A percentile compares a stretch with the other conserved stretches of the same genome.
Evolutionary conservation across 495 filamentous ascomycete genomes (phyloP).

Genomic region (Parathielavia hyrcaniae): DNA sequence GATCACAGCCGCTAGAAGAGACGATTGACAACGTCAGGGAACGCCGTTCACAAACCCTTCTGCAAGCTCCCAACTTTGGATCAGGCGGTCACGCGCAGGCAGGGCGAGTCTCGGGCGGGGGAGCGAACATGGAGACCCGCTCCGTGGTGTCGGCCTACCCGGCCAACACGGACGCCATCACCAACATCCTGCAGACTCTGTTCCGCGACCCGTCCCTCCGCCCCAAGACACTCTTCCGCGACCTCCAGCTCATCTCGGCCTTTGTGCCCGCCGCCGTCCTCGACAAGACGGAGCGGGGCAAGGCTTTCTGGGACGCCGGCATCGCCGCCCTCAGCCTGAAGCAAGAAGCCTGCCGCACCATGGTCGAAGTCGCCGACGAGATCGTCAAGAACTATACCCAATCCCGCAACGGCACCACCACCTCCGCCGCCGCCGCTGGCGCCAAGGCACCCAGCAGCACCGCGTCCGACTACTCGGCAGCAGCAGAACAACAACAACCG

Average conservation of each 20-base stretch:
- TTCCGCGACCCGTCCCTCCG: slow-evolving; percentile 71
- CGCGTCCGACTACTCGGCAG: slow-evolving; percentile 19
- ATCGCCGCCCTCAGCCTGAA: slow-evolving; percentile 83
- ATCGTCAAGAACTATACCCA: slow-evolving; percentile 55
- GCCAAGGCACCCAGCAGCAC: slow-evolving; percentile 23
- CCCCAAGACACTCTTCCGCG: slow-evolving; percentile 87
- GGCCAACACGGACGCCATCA: slow-evolving; percentile 65
- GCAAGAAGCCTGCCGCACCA: slow-evolving; percentile 78
- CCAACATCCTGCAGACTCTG: slow-evolving; percentile 69
- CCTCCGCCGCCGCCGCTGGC: slow-evolving; percentile 17
- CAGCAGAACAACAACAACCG: slow-evolving; percentile 20
- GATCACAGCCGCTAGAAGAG: slow-evolving; percentile 51
- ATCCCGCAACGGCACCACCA: slow-evolving; percentile 31
- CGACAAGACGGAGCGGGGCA: slow-evolving; percentile 79
- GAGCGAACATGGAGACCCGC: slow-evolving; percentile 35
- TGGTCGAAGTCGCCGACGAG: slow-evolving; percentile 82
- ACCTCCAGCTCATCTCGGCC: slow-evolving; percentile 90
- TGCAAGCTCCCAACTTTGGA: slow-evolving; percentile 33
- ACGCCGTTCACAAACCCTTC: slow-evolving; percentile 53
- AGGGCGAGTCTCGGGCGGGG: slow-evolving; percentile 24
- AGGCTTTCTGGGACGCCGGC: slow-evolving; percentile 91
- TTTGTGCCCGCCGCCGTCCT: slow-evolving; percentile 78
- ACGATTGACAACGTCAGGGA: slow-evolving; percentile 64
- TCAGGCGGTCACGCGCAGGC: slow-evolving; percentile 26
- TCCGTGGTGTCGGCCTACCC: slow-evolving; percentile 40